phyloP scores from a whole-genome alignment of 2,329 filamentous ascomycete species.

The Plenodomus tracheiphilus region DNA sequence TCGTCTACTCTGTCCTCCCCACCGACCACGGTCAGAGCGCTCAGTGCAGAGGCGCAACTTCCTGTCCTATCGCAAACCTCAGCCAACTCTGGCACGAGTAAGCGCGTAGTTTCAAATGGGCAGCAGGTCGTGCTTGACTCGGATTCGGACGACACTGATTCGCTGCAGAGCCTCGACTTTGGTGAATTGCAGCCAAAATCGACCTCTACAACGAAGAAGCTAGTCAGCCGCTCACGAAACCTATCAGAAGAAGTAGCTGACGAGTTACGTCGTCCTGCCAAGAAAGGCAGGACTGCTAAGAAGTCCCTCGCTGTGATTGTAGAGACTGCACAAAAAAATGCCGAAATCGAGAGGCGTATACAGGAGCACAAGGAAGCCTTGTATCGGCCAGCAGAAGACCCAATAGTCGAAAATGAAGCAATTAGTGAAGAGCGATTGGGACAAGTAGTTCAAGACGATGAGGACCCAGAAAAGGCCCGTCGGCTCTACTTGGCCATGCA shows the following conservation, averaged over 20 bases:
- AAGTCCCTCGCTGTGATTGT: conserved; percentile 27
- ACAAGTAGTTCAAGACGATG: conserved; percentile 60
- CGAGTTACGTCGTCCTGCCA: conserved; percentile 26
- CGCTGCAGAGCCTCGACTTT: conserved; percentile 54
- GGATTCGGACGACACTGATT: conserved; percentile 71
- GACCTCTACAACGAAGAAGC: conserved; percentile 4
- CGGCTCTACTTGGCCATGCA: conserved; percentile 61
- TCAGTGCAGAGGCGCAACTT: conserved; percentile 8
- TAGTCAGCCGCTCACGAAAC: not conserved
- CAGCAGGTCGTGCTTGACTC: conserved; percentile 62
- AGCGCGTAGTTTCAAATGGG: conserved; percentile 58
- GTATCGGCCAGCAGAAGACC: conserved; percentile 21
- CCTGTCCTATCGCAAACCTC: conserved; percentile 32
- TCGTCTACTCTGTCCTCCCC: conserved; percentile 2
- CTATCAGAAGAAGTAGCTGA: conserved; percentile 12
- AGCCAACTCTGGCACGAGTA: conserved; percentile 46
- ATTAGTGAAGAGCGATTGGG: conserved; percentile 33
- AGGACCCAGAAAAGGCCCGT: conserved; percentile 67
- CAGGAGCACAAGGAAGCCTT: conserved; percentile 30
- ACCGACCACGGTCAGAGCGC: conserved; percentile 4
- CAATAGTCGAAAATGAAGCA: conserved; percentile 1
- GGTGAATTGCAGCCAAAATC: conserved; percentile 16
- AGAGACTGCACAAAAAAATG: conserved; percentile 25
- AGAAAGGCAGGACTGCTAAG: conserved; percentile 16
- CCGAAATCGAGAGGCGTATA: conserved; percentile 31